phyloP scores from a whole-genome alignment of 2,329 filamentous ascomycete species.

The Talaromyces piceae region DNA sequence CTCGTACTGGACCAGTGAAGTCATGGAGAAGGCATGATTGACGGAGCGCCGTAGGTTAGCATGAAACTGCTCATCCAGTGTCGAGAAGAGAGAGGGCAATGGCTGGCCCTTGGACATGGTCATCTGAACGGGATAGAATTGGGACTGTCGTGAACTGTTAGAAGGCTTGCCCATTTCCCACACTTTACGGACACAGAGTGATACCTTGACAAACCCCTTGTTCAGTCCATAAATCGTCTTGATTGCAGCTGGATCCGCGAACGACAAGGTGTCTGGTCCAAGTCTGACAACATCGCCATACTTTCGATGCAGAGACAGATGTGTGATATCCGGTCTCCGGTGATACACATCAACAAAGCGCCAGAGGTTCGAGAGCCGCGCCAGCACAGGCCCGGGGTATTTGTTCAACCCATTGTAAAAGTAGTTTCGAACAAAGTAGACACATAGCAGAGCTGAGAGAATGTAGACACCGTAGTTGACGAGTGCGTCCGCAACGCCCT shows the following conservation, averaged over 20 bases:
- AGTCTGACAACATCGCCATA: conserved; percentile 8
- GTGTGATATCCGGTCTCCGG: conserved; percentile 2
- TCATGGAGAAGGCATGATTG: conserved; percentile 72
- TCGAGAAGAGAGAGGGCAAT: conserved; percentile 68
- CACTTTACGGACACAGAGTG: not conserved
- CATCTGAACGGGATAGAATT: conserved; percentile 75
- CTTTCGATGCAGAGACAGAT: conserved; percentile 5
- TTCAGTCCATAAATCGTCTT: conserved; percentile 78
- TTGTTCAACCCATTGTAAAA: not conserved
- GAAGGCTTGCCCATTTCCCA: not conserved
- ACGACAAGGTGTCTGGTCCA: conserved; percentile 47
- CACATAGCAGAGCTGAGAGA: not conserved
- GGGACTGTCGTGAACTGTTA: conserved; percentile 38
- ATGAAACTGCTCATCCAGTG: conserved; percentile 64
- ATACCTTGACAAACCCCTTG: conserved; percentile 70
- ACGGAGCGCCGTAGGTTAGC: conserved; percentile 67
- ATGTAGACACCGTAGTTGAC: conserved; percentile 1
- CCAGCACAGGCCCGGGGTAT: not conserved
- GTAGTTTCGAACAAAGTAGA: not conserved
- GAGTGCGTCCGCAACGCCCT: not conserved
- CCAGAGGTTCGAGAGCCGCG: not conserved
- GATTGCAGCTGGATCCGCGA: conserved; percentile 64
- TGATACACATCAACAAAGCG: not conserved
- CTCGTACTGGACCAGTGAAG: conserved; percentile 67
- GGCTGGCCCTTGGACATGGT: conserved; percentile 61